phyloP scores from a whole-genome alignment of 2,329 filamentous ascomycete species.

The Fulvia fulva region DNA sequence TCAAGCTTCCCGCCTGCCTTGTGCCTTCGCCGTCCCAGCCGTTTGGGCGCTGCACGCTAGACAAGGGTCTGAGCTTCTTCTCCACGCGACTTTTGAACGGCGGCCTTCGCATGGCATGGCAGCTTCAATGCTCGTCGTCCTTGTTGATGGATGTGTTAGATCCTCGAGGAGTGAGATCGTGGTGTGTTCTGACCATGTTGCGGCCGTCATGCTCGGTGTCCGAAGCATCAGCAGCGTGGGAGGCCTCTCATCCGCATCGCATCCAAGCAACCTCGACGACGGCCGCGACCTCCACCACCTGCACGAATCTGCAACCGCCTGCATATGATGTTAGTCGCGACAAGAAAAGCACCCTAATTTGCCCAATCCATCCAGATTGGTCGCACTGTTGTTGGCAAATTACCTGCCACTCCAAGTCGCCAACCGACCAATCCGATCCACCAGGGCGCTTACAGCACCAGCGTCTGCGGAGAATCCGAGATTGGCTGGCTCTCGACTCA shows the following conservation, averaged over 20 bases:
- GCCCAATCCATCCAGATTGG: neutral
- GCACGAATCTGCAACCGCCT: neutral
- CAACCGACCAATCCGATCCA: conserved; percentile 13
- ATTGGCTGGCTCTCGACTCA: conserved; percentile 15
- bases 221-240: neutral
- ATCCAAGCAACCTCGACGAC: neutral
- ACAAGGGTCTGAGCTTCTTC: neutral
- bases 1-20: neutral
- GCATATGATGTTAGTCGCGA: neutral
- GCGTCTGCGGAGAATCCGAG: neutral
- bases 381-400: conserved; percentile 19
- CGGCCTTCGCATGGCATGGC: neutral
- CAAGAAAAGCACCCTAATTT: conserved; percentile 10
- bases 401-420: conserved; percentile 7
- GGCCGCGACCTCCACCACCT: neutral
- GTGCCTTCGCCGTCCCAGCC: neutral
- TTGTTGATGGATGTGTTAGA: neutral
- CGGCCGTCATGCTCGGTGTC: neutral
- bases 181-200: neutral
- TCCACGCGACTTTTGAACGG: conserved; percentile 3
- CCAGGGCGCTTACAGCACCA: conserved; percentile 16
- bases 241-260: neutral
- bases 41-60: neutral
- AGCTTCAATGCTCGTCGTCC: neutral
- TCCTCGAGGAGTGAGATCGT: neutral